Percentiles rank a stretch among this genome's conserved stretches.
Evolutionary conservation across 2,329 filamentous ascomycete genomes (phyloP).

Genomic region (Aureobasidium mangrovei): DNA sequence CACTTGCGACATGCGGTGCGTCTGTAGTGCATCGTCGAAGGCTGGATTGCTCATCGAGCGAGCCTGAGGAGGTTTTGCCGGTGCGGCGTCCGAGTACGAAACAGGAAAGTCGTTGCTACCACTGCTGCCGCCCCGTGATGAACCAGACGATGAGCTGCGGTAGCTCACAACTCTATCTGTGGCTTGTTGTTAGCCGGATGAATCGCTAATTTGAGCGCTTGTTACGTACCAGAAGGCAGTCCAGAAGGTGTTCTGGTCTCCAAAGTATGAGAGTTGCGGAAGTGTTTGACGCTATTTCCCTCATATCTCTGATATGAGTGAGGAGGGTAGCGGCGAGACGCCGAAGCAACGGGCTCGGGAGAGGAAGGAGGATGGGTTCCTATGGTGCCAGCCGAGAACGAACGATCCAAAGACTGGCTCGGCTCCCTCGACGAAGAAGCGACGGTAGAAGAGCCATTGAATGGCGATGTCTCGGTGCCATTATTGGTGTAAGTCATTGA

Average conservation of each 20-base stretch:
- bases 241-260: constrained; percentile 8
- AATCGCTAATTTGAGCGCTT: background rate
- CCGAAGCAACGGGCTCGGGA: constrained; percentile 4
- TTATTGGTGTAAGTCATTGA: constrained; percentile 4
- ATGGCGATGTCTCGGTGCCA: constrained; percentile 8
- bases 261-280: constrained; percentile 8
- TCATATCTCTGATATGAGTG: constrained; percentile 31
- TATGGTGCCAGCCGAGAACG: background rate
- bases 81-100: background rate
- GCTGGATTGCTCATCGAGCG: constrained; percentile 22
- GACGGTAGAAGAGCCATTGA: background rate
- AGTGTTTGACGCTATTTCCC: constrained; percentile 19
- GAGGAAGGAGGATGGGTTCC: background rate
- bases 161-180: constrained; percentile 8
- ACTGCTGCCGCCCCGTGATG: constrained; percentile 19
- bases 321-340: constrained; percentile 25
- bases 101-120: constrained; percentile 18
- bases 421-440: constrained; percentile 1
- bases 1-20: constrained; percentile 40
- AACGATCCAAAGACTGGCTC: constrained; percentile 9
- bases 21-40: constrained; percentile 33
- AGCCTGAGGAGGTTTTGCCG: constrained; percentile 21
- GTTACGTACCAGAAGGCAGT: background rate
- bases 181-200: constrained; percentile 7
- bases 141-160: constrained; percentile 14